Conservation (phyloP, 441 rosid species). For the Arabidopsis hybrid region DNA sequence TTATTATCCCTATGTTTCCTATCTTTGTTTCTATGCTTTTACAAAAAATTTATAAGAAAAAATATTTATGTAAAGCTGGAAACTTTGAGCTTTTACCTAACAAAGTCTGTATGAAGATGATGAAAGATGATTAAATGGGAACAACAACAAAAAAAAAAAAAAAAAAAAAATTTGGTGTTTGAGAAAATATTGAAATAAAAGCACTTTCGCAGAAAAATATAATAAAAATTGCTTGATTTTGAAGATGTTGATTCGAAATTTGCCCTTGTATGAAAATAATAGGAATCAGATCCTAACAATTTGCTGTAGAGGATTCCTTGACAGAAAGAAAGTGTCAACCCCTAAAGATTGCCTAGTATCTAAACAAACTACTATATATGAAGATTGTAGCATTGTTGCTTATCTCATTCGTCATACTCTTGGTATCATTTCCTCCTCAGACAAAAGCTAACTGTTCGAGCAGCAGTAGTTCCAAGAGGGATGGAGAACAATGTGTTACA, state of each 20-base stretch:
- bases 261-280: neutral
- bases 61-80: constrained; percentile 3
- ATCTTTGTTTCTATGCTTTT: constrained; percentile 11
- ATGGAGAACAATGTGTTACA: constrained; percentile 18
- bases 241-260: too few species aligned
- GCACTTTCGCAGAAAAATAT: too few species aligned
- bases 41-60: neutral
- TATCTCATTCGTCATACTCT: constrained; percentile 20
- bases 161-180: too few species aligned
- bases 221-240: too few species aligned
- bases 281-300: neutral
- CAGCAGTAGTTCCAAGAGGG: neutral
- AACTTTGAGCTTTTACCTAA: too few species aligned
- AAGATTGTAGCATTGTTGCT: constrained; percentile 31
- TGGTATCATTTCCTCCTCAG: constrained; percentile 2
- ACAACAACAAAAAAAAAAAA: too few species aligned
- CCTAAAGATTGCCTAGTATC: neutral
- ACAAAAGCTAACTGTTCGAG: neutral
- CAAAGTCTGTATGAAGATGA: too few species aligned
- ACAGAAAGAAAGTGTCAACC: too few species aligned
- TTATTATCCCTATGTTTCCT: neutral
- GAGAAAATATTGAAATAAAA: too few species aligned
- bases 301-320: neutral
- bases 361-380: constrained; percentile 2
- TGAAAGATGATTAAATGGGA: too few species aligned